A percentile compares a stretch with the other conserved stretches of the same genome.
phyloP scores from a whole-genome alignment of 2,329 filamentous ascomycete genomes.

The Hypocreales sp. region DNA sequence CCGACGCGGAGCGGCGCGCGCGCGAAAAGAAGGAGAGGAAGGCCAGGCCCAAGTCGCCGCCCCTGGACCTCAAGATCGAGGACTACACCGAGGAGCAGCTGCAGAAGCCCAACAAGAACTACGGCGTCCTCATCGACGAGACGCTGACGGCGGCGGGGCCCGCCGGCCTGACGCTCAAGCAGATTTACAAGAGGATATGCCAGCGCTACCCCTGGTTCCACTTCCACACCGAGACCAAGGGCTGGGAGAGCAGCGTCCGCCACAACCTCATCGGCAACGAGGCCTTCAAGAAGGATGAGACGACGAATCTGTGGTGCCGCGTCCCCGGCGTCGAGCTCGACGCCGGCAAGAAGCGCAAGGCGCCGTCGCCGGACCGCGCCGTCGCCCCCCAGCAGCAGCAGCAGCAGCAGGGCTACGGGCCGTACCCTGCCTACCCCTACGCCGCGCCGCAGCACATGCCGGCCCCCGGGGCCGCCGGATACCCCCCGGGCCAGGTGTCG shows the following conservation, averaged over 20 bases:
- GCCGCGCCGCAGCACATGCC: conserved; percentile 18
- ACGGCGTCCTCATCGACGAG: conserved; percentile 45
- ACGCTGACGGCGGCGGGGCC: conserved; percentile 36
- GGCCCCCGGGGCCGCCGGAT: conserved; percentile 13
- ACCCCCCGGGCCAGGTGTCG: conserved; percentile 16
- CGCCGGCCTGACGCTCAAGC: conserved; percentile 41
- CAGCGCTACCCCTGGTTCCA: conserved; percentile 43
- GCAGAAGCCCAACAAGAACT: conserved; percentile 47
- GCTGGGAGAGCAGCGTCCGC: conserved; percentile 51
- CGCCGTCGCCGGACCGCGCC: conserved; percentile 33
- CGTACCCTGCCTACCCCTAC: conserved; percentile 20
- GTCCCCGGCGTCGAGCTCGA: conserved; percentile 43
- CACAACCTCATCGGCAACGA: conserved; percentile 48
- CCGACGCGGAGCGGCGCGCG: conserved; percentile 37
- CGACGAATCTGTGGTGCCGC: conserved; percentile 39
- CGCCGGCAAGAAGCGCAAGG: conserved; percentile 44
- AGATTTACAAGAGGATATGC: conserved; percentile 48
- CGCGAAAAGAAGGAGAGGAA: conserved; percentile 47
- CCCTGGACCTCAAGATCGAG: conserved; percentile 35
- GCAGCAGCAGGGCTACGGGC: conserved; percentile 20
- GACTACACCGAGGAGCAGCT: conserved; percentile 43
- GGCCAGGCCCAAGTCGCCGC: conserved; percentile 41
- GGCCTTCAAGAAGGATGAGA: conserved; percentile 42
- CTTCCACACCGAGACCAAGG: conserved; percentile 44
- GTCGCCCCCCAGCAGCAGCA: no score